Conservation (phyloP, 2,329 filamentous ascomycete species). For the Aspergillus ochraceus region DNA sequence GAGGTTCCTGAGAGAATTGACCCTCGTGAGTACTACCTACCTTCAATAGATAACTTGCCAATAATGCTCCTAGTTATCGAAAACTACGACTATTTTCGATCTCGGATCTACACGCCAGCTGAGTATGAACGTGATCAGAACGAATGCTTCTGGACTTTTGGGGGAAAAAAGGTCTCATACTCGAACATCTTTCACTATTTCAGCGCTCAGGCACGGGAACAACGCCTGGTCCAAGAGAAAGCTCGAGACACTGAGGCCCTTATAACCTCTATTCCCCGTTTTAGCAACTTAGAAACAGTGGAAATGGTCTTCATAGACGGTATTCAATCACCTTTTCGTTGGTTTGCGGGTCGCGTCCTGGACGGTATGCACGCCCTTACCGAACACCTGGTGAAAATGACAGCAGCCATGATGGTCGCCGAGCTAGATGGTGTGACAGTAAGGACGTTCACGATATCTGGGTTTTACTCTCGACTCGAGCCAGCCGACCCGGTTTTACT, state of each 20-base stretch:
- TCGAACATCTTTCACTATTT: conserved; percentile 6
- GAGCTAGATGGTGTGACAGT: background rate
- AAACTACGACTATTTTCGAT: conserved; percentile 2
- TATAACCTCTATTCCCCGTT: background rate
- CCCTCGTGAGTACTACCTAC: background rate
- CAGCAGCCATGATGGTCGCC: conserved; percentile 1
- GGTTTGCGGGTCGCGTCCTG: conserved; percentile 6
- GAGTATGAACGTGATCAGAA: conserved; percentile 5
- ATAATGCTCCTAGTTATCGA: background rate
- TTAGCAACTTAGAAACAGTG: conserved; percentile 1
- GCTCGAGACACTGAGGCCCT: background rate
- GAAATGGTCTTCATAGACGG: conserved; percentile 5
- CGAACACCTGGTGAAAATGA: background rate
- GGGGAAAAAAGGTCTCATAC: conserved; percentile 1
- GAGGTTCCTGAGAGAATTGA: conserved; percentile 1
- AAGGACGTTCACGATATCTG: conserved; percentile 3
- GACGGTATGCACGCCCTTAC: conserved; percentile 4
- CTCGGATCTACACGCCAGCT: conserved; percentile 3
- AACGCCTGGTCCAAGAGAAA: background rate
- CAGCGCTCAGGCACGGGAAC: background rate
- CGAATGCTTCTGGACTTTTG: conserved; percentile 4
- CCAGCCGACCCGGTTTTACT: background rate
- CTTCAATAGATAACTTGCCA: background rate
- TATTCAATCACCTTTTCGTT: conserved; percentile 4
- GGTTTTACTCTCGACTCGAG: conserved; percentile 5